Base-by-base conservation (phyloP, 305 asterid species). In the Plantago coronopus region DNA sequence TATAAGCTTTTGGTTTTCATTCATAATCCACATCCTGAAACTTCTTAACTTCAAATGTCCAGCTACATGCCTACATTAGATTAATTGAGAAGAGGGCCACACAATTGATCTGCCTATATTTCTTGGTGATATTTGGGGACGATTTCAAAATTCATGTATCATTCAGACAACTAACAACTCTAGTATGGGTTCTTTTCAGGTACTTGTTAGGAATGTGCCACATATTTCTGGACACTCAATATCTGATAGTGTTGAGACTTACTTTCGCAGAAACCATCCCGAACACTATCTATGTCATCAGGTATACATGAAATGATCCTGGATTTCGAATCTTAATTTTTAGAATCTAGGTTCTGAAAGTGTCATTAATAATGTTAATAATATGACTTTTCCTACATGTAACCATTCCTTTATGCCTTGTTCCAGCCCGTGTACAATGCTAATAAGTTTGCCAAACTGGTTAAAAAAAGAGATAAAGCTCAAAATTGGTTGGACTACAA, bases 251-350 rank as follows among this genome's bases (percentile, higher is more conserved):
- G 81, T 85, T 17, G 95, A 89, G 16, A 76, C 73, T 61, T 93
- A 81, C 84, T 93, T 93, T 53, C 75, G 59, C 65, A 87, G 76
- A 78, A 89, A 87, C 76, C 97, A 89, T 69, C 86, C 85, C 19
- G 88, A 93, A 70, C 91, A 83, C 67, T 93, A 89, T 82, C 77
- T 89, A 40, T 87, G 91, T 69, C 95, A 93, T 83, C 99, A 89
- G 96, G 99, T 93, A 75, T 60, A 20, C 16, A 38, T 62, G 37
- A n/a, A 56, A 59, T 21, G 6, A 25, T 43, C 49, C 14, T 21
- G 46, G 0, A 48, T 49, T 47, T 54, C 16, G 12, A 12, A 38
- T 5, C 5, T 17, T 23, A 23, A 18, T 38, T 55, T 31, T 34
- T 27, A 7, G 22, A 25, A 43, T 34, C 21, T 15, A 17, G n/a